Evolutionary conservation across 176 grass and related monocot genomes (phyloP).

Genomic region (Luzula sylvatica): DNA sequence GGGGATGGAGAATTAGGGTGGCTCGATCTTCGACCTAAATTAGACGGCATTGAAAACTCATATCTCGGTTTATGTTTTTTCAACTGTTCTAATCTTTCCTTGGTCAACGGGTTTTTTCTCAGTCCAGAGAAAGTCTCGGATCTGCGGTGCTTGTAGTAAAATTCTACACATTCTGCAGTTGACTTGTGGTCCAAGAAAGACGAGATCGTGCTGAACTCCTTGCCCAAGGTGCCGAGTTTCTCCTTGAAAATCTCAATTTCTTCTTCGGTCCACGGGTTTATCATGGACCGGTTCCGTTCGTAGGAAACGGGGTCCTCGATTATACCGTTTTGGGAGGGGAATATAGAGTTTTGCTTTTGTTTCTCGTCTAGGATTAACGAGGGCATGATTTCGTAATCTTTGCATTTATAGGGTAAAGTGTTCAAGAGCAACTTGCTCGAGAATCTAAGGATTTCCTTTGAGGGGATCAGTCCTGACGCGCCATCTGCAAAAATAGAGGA

Average conservation of each 20-base stretch:
- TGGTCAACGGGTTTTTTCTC: constrained; percentile 26
- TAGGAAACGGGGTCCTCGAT: constrained; percentile 32
- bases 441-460: constrained; percentile 24
- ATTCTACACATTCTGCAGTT: constrained; percentile 48
- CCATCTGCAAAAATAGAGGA: constrained; percentile 12
- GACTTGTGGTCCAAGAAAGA: constrained; percentile 31
- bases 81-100: constrained; percentile 5
- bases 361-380: constrained; percentile 25
- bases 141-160: constrained; percentile 48
- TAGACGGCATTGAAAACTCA: constrained; percentile 3
- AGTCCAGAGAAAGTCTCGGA: constrained; percentile 40
- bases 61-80: constrained; percentile 22
- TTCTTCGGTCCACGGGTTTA: constrained; percentile 41
- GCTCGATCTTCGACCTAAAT: constrained; percentile 25
- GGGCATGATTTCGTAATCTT: constrained; percentile 39
- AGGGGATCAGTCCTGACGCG: constrained; percentile 21
- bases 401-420: constrained; percentile 22
- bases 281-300: constrained; percentile 23
- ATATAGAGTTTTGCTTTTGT: constrained; percentile 25
- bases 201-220: constrained; percentile 25
- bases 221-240: constrained; percentile 34
- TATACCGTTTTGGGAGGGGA: constrained; percentile 27
- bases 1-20: constrained; percentile 16
- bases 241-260: constrained; percentile 50
- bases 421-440: constrained; percentile 28